Evolutionary conservation across 495 filamentous ascomycete genomes (phyloP).

Genomic region (Xylaria flabelliformis): DNA sequence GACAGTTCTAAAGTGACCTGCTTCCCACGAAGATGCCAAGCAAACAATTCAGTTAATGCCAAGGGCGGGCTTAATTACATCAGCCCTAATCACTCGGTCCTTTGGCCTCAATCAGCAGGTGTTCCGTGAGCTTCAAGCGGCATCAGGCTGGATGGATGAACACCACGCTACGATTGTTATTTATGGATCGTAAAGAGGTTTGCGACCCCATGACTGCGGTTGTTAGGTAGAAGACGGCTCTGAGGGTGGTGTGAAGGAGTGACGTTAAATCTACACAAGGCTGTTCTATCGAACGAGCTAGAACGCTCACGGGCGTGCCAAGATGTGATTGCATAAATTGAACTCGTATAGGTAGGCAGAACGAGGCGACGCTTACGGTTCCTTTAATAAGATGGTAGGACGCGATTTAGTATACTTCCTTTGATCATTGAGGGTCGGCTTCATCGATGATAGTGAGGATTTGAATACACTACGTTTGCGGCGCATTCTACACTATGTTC

Average conservation of each 20-base stretch:
- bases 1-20: neutral
- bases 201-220: neutral
- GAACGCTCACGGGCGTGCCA: neutral
- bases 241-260: neutral
- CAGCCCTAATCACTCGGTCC: neutral
- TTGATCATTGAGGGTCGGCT: neutral
- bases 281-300: slow-evolving; percentile 18
- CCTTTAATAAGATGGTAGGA: neutral
- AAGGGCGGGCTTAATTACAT: neutral
- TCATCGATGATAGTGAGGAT: neutral
- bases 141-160: neutral
- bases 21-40: neutral
- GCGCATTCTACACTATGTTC: neutral
- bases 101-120: neutral
- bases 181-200: neutral
- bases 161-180: neutral
- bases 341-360: slow-evolving; percentile 10
- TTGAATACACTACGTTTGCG: neutral
- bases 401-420: neutral
- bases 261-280: no score
- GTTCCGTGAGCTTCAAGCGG: neutral
- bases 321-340: neutral
- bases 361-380: neutral
- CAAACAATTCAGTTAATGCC: neutral
- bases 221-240: neutral